A percentile compares a stretch with the other conserved stretches of the same genome.
Conservation (phyloP, 2,329 filamentous ascomycete species). For the Rutstroemia sp. region DNA sequence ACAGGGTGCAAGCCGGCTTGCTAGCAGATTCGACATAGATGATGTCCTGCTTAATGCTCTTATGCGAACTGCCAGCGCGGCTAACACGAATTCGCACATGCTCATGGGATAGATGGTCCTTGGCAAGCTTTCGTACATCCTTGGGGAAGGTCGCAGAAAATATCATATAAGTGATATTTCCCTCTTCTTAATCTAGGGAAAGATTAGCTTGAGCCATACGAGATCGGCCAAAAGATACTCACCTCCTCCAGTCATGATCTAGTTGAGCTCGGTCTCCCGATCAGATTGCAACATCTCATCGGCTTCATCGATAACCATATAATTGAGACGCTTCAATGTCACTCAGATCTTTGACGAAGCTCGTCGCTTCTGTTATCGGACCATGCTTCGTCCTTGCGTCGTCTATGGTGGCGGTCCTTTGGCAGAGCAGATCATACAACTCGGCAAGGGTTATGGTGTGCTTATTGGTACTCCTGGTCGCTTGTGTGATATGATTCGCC, state of each 20-base stretch:
- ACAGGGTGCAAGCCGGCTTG: slow-evolving; percentile 74
- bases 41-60: too few species aligned
- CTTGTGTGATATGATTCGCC: slow-evolving; percentile 74
- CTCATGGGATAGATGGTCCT: too few species aligned
- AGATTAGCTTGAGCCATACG: background rate
- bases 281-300: slow-evolving; percentile 81
- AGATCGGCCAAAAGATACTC: slow-evolving; percentile 31
- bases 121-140: slow-evolving; percentile 66
- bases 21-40: too few species aligned
- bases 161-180: slow-evolving; percentile 63
- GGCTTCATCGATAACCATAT: slow-evolving; percentile 83
- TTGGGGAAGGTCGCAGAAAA: slow-evolving; percentile 95
- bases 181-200: slow-evolving; percentile 66
- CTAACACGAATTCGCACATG: slow-evolving; percentile 31
- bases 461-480: slow-evolving; percentile 85
- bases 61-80: slow-evolving; percentile 45
- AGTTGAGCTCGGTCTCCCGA: slow-evolving; percentile 69
- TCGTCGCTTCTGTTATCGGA: slow-evolving; percentile 86
- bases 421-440: slow-evolving; percentile 61
- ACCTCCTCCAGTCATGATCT: slow-evolving; percentile 77
- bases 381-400: slow-evolving; percentile 87
- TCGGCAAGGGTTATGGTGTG: slow-evolving; percentile 80
- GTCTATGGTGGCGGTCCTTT: slow-evolving; percentile 77
- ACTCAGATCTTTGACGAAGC: slow-evolving; percentile 96
- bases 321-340: slow-evolving; percentile 69